Percentiles rank a stretch among this genome's conserved stretches.
phyloP scores from a whole-genome alignment of 495 filamentous ascomycete species.

The Lophiostoma macrostomum region DNA sequence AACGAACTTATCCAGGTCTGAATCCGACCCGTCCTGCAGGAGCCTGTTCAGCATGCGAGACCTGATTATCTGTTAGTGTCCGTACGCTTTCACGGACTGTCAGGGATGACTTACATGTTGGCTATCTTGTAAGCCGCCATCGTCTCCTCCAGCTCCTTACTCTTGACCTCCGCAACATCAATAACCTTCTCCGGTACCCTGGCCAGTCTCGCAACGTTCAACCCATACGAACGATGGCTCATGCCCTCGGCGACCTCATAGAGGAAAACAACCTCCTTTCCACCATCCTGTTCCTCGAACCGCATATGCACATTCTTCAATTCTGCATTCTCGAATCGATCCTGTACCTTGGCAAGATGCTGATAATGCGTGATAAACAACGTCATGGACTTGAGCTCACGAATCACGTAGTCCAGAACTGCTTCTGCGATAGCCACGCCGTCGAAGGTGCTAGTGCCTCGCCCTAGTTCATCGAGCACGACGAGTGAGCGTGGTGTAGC shows the following conservation, averaged over 20 bases:
- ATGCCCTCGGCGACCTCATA: conserved; percentile 76
- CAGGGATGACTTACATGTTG: conserved; percentile 36
- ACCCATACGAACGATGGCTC: conserved; percentile 86
- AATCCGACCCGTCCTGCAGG: conserved; percentile 18
- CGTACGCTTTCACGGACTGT: neutral
- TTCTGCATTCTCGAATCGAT: conserved; percentile 55
- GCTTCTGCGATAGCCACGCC: conserved; percentile 94
- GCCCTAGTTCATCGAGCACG: conserved; percentile 91
- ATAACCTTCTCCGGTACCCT: conserved; percentile 73
- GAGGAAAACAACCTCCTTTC: conserved; percentile 46
- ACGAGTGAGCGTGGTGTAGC: conserved; percentile 78
- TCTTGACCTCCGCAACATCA: conserved; percentile 75
- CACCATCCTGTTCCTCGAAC: conserved; percentile 52
- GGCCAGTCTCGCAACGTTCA: conserved; percentile 89
- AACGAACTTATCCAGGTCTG: conserved; percentile 34
- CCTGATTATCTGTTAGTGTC: conserved; percentile 21
- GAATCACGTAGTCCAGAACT: conserved; percentile 80
- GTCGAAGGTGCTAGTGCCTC: conserved; percentile 91
- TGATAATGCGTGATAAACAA: conserved; percentile 99
- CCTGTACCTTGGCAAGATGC: conserved; percentile 67
- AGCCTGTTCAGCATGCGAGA: conserved; percentile 26
- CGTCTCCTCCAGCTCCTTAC: conserved; percentile 71
- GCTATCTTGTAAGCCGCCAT: conserved; percentile 58
- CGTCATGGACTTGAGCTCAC: conserved; percentile 68
- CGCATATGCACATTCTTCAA: conserved; percentile 80